Evolutionary conservation across 148 eudicot species (phyloP).

Genomic region (Gaultheria prostrata): DNA sequence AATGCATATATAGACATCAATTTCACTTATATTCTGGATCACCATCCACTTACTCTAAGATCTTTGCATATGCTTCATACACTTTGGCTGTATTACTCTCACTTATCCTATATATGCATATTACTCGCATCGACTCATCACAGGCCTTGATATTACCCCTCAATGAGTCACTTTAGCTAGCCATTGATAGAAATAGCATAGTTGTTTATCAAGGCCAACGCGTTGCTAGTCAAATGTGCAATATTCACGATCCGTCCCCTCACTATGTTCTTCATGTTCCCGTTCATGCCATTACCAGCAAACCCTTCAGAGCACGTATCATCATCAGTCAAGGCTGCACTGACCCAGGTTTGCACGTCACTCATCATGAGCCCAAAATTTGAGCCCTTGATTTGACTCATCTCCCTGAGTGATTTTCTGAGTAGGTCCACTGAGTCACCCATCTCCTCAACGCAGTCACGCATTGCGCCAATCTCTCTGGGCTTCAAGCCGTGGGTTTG

Average conservation of each 20-base stretch:
- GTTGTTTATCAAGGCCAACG: constrained; percentile 35
- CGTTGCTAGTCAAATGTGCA: constrained; percentile 39
- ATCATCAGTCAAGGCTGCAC: constrained; percentile 39
- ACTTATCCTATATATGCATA: background rate
- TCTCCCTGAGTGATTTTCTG: constrained; percentile 28
- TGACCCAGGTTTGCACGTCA: constrained; percentile 43
- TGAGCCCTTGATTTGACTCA: constrained; percentile 18
- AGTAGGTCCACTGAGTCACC: constrained; percentile 20
- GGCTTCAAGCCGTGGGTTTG: constrained; percentile 13
- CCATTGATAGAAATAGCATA: constrained; percentile 25
- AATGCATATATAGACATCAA: background rate
- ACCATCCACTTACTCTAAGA: background rate
- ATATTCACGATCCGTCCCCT: constrained; percentile 22
- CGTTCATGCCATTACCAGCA: constrained; percentile 27
- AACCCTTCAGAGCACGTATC: constrained; percentile 36
- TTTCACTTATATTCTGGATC: background rate
- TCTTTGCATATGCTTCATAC: background rate
- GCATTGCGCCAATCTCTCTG: constrained; percentile 20
- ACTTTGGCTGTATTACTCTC: background rate
- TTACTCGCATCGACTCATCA: background rate
- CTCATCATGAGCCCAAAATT: constrained; percentile 18
- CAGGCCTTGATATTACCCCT: background rate
- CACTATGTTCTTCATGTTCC: constrained; percentile 27
- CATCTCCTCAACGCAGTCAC: constrained; percentile 23
- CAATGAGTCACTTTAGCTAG: constrained; percentile 1